phyloP scores from a whole-genome alignment of 306 rosid species.

The Quercus robur region DNA sequence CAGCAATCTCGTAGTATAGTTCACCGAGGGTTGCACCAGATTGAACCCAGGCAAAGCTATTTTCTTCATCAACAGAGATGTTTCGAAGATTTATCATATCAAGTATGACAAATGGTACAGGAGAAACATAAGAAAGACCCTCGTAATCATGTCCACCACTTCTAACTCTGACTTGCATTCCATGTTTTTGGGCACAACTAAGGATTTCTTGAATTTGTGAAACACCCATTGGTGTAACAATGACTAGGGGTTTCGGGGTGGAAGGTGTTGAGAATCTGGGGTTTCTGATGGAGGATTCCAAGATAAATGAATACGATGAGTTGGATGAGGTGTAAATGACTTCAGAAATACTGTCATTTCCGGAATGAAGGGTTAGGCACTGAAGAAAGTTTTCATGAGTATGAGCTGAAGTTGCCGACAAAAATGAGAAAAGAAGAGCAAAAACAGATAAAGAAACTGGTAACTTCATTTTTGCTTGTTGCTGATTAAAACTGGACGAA shows the following conservation, averaged over 20 bases:
- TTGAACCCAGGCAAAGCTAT: slow-evolving; percentile 8
- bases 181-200: not conserved
- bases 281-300: slow-evolving; percentile 3
- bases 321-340: slow-evolving; percentile 2
- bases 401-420: slow-evolving; percentile 15
- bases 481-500: not conserved
- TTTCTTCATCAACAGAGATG: not conserved
- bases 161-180: slow-evolving; percentile 10
- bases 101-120: not conserved
- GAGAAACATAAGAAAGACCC: slow-evolving; percentile 26
- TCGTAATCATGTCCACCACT: slow-evolving; percentile 28
- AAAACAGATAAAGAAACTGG: not conserved
- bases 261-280: not conserved
- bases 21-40: slow-evolving; percentile 17
- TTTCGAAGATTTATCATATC: slow-evolving; percentile 15
- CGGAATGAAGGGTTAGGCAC: slow-evolving; percentile 8
- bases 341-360: not conserved
- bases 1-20: slow-evolving; percentile 12
- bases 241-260: slow-evolving; percentile 12
- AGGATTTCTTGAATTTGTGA: slow-evolving; percentile 17
- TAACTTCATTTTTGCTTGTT: slow-evolving; percentile 9
- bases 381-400: slow-evolving; percentile 16
- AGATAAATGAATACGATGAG: not conserved
- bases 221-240: slow-evolving; percentile 6
- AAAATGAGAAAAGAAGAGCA: slow-evolving; percentile 1